A percentile compares a stretch with the other conserved stretches of the same genome.
These are phyloP conservation scores for Borovskyia barvae DNA, from an alignment of 208 protist species.

Conservation along the genomic window DNA sequence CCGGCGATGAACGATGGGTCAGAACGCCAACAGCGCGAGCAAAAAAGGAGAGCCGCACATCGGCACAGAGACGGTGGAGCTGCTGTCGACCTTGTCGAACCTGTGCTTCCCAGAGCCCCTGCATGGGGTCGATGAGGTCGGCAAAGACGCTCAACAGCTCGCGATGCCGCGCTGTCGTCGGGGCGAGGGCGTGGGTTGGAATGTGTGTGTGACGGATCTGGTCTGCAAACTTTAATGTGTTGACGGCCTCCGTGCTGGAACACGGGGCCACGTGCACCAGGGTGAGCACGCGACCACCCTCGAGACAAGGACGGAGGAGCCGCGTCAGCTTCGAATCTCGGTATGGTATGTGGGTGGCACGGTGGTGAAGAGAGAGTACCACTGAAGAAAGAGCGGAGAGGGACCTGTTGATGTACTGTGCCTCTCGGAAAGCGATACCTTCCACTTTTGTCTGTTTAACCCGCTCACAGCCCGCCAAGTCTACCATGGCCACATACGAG, in stretches of 20 bases:
- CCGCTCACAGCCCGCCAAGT: slow-evolving; percentile 97
- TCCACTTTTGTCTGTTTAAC: slow-evolving; percentile 89
- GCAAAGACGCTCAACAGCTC: slow-evolving; percentile 72
- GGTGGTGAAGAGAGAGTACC: slow-evolving; percentile 72
- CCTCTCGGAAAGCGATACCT: slow-evolving; percentile 73
- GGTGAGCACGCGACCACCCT: slow-evolving; percentile 72
- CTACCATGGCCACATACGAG: slow-evolving; percentile 93
- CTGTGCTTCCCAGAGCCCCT: slow-evolving; percentile 45
- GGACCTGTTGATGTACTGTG: slow-evolving; percentile 92
- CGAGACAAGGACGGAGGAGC: slow-evolving; percentile 83
- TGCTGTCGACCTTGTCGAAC: slow-evolving; percentile 38
- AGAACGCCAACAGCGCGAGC: slow-evolving; percentile 19
- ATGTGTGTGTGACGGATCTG: slow-evolving; percentile 79
- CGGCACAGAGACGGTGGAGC: slow-evolving; percentile 69
- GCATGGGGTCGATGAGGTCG: slow-evolving; percentile 69
- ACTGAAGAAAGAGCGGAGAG: slow-evolving; percentile 86
- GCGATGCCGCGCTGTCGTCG: slow-evolving; percentile 34
- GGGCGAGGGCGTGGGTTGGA: slow-evolving; percentile 53
- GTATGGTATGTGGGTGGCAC: slow-evolving; percentile 86
- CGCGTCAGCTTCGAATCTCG: slow-evolving; percentile 91
- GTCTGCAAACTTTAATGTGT: slow-evolving; percentile 82
- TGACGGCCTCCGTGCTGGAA: slow-evolving; percentile 56
- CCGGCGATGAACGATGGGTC: not conserved
- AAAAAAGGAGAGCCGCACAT: slow-evolving; percentile 68
- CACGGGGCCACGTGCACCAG: slow-evolving; percentile 85